phyloP scores from a whole-genome alignment of 2,329 filamentous ascomycete species.

The Rhynchosporium graminicola region DNA sequence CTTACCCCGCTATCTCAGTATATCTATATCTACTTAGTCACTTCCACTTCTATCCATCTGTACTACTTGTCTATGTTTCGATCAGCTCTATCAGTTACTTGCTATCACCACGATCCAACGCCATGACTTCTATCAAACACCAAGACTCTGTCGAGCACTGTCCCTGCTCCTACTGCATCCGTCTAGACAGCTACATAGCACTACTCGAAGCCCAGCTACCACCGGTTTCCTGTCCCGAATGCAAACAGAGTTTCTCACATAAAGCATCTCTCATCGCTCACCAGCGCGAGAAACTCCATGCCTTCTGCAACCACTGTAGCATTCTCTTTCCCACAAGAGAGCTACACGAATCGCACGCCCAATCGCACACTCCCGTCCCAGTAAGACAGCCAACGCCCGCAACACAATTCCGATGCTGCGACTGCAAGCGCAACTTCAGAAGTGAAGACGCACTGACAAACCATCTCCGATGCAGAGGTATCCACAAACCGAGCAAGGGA shows the following conservation, averaged over 20 bases:
- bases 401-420: conserved; percentile 24
- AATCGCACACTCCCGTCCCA: conserved; percentile 17
- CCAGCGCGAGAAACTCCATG: conserved; percentile 23
- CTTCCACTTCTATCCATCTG: conserved; percentile 12
- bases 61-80: conserved; percentile 16
- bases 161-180: conserved; percentile 20
- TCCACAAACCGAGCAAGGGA: neutral
- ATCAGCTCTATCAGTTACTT: conserved; percentile 16
- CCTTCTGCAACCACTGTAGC: conserved; percentile 21
- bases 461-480: conserved; percentile 16
- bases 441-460: conserved; percentile 21
- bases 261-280: conserved; percentile 24
- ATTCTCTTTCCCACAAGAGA: conserved; percentile 14
- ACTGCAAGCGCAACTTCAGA: conserved; percentile 28
- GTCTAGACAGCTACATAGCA: conserved; percentile 20
- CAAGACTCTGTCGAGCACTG: conserved; percentile 25
- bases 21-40: neutral
- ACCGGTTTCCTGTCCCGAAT: conserved; percentile 23
- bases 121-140: conserved; percentile 23
- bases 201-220: conserved; percentile 25
- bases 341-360: conserved; percentile 21
- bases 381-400: conserved; percentile 7
- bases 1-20: conserved; percentile 20
- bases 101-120: conserved; percentile 6
- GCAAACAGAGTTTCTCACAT: conserved; percentile 19